Evolutionary conservation across 805 yeast species (phyloP).

Genomic region (Candida pseudoglaebosa): DNA sequence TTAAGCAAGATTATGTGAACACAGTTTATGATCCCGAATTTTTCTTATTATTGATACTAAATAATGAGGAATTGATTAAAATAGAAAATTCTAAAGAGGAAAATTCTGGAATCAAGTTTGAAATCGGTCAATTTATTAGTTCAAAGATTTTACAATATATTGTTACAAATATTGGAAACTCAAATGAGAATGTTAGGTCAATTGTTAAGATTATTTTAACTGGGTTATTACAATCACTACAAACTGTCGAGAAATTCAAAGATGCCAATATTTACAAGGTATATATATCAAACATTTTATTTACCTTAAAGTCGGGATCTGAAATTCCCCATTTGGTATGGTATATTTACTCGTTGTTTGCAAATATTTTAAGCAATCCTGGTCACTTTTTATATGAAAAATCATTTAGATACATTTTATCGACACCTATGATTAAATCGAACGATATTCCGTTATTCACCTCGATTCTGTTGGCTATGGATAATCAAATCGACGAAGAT

Average conservation of each 20-base stretch:
- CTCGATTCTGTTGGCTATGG: conserved; percentile 28
- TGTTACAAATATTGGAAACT: conserved; percentile 43
- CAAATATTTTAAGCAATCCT: conserved; percentile 62
- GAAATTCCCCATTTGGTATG: conserved; percentile 48
- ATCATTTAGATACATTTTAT: conserved; percentile 60
- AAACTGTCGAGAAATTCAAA: conserved; percentile 31
- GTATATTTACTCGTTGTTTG: conserved; percentile 50
- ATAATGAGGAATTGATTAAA: conserved; percentile 59
- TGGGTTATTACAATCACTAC: conserved; percentile 29
- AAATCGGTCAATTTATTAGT: conserved; percentile 55
- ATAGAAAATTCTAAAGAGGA: conserved; percentile 20
- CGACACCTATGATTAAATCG: conserved; percentile 43
- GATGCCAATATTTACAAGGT: conserved; percentile 56
- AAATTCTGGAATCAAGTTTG: conserved; percentile 30
- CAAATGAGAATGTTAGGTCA: conserved; percentile 17
- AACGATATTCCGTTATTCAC: conserved; percentile 46
- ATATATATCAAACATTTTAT: conserved; percentile 45
- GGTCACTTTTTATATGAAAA: conserved; percentile 72
- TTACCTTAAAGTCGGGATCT: conserved; percentile 24
- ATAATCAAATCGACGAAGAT: conserved; percentile 40
- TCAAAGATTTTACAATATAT: conserved; percentile 51
- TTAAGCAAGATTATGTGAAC: conserved; percentile 19
- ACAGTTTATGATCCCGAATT: conserved; percentile 68
- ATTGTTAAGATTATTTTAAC: conserved; percentile 43
- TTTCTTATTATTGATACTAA: conserved; percentile 54